Evolutionary conservation across 148 eudicot genomes (phyloP).

Genomic region (Salicornia ramosissima): DNA sequence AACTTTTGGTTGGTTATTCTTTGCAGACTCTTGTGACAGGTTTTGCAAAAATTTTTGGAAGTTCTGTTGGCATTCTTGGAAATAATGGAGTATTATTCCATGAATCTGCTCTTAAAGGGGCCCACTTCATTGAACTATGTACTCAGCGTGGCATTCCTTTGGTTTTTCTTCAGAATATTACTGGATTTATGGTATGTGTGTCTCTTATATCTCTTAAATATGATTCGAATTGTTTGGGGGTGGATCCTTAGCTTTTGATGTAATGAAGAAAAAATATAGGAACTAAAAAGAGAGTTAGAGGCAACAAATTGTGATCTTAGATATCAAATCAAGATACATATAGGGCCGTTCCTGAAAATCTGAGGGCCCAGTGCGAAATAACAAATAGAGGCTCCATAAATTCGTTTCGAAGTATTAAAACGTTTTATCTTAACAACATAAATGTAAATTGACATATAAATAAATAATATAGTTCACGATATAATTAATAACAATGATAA

Average conservation of each 20-base stretch:
- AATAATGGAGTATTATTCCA: conserved; percentile 82
- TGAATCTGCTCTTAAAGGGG: conserved; percentile 97
- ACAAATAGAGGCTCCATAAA: too few relatives aligned
- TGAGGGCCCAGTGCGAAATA: too few relatives aligned
- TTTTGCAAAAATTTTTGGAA: conserved; percentile 83
- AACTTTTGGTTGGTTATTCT: conserved; percentile 6
- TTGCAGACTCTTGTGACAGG: conserved; percentile 95
- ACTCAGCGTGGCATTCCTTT: conserved; percentile 91
- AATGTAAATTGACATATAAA: too few relatives aligned
- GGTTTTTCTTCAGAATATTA: conserved; percentile 93
- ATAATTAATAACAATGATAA: too few relatives aligned
- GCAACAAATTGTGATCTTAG: not conserved
- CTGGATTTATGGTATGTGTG: conserved; percentile 87
- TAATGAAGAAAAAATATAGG: not conserved
- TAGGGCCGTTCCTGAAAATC: too few relatives aligned
- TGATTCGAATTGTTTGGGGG: not conserved
- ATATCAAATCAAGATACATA: not conserved
- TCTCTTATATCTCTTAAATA: not conserved
- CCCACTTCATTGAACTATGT: conserved; percentile 94
- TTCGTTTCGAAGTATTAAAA: too few relatives aligned
- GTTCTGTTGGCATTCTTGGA: conserved; percentile 93
- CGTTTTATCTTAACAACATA: too few relatives aligned
- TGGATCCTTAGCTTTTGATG: not conserved
- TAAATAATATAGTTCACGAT: too few relatives aligned
- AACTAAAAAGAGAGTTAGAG: not conserved